phyloP scores from a whole-genome alignment of 1,139 yeast species.

The Candida dubliniensis region DNA sequence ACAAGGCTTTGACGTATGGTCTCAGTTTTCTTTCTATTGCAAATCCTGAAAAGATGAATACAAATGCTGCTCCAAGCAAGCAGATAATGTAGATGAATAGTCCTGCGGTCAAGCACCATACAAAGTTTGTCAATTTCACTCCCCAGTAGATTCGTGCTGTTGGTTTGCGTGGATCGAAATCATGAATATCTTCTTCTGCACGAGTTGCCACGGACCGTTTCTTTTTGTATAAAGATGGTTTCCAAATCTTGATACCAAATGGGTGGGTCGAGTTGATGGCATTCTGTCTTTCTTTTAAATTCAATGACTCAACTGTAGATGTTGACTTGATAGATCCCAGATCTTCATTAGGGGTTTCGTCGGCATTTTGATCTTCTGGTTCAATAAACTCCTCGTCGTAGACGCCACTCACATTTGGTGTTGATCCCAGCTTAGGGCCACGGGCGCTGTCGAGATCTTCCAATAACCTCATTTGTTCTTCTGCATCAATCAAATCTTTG shows the following conservation, averaged over 20 bases:
- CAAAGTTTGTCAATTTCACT: slow-evolving; percentile 67
- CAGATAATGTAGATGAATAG: slow-evolving; percentile 55
- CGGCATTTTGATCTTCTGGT: slow-evolving; percentile 15
- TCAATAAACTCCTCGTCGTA: slow-evolving; percentile 12
- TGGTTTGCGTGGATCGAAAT: slow-evolving; percentile 54
- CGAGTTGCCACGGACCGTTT: slow-evolving; percentile 86
- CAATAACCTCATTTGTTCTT: slow-evolving; percentile 20
- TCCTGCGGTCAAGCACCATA: slow-evolving; percentile 80
- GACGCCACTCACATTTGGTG: slow-evolving; percentile 2
- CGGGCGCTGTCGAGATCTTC: slow-evolving; percentile 17
- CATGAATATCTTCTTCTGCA: slow-evolving; percentile 94
- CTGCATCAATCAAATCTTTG: slow-evolving; percentile 21
- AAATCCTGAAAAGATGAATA: slow-evolving; percentile 51
- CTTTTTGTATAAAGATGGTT: slow-evolving; percentile 93
- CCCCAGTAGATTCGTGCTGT: slow-evolving; percentile 56
- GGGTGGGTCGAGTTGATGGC: slow-evolving; percentile 98
- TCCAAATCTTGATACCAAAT: slow-evolving; percentile 97
- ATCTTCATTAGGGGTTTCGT: slow-evolving; percentile 21
- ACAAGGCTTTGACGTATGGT: slow-evolving; percentile 61
- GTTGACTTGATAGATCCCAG: slow-evolving; percentile 46
- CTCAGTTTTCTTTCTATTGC: slow-evolving; percentile 37
- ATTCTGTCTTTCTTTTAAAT: slow-evolving; percentile 89
- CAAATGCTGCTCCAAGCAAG: slow-evolving; percentile 42
- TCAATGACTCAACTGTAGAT: slow-evolving; percentile 73
- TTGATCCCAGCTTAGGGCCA: not conserved